Evolutionary conservation across 169 alveolate species (phyloP).

Genomic region (Theileria sp.): DNA sequence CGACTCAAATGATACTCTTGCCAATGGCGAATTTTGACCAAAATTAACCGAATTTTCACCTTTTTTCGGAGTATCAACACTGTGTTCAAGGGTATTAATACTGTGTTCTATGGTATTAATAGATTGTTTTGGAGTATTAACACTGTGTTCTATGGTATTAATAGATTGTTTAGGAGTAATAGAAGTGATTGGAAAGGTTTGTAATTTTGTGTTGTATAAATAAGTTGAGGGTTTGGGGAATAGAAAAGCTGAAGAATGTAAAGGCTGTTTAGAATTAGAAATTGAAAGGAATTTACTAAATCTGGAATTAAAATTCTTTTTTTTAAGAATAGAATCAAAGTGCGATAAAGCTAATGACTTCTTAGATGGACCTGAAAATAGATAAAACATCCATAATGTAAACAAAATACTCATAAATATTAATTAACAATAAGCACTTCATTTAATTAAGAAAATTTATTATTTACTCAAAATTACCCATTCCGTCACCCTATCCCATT

Average conservation of each 20-base stretch:
- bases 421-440: background rate
- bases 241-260: background rate
- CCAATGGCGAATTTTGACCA: too few species aligned
- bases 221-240: background rate
- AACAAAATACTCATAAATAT: conserved; percentile 40
- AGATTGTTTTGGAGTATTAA: too few species aligned
- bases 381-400: conserved; percentile 32
- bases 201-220: too few species aligned
- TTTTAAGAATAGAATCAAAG: background rate
- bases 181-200: background rate
- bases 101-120: too few species aligned
- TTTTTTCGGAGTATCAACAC: too few species aligned
- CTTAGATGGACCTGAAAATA: conserved; percentile 45
- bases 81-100: too few species aligned
- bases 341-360: conserved; percentile 5
- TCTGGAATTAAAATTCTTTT: background rate
- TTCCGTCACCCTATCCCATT: background rate
- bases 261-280: background rate
- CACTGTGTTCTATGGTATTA: too few species aligned
- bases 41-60: too few species aligned
- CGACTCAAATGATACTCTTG: too few species aligned
- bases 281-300: background rate
- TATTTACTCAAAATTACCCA: background rate
- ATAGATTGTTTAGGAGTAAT: background rate
- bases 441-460: too few species aligned